These are phyloP conservation scores for Sarocladium brachiariae DNA, from an alignment of 2,329 filamentous ascomycete genomes.

Conservation along the genomic window DNA sequence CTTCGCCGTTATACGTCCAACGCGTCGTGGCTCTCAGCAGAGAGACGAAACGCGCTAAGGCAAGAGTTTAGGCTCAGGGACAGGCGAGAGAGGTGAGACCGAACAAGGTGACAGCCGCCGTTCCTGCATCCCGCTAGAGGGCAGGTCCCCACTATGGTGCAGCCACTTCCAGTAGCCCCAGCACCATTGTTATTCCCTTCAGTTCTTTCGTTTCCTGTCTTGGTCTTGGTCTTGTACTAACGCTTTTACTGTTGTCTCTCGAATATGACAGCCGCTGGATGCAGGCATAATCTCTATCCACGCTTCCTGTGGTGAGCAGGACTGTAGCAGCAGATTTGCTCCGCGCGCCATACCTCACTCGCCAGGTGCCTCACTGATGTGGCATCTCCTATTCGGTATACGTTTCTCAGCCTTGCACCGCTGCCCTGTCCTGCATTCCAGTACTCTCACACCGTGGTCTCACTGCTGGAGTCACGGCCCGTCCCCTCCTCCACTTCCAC, in stretches of 20 bases:
- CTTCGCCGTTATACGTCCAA: no score
- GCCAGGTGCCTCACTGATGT: no score
- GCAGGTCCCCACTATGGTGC: neutral
- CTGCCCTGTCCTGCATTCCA: no score
- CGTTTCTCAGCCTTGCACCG: neutral
- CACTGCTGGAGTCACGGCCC: slow-evolving; percentile 6
- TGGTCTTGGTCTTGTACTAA: neutral
- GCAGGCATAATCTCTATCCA: no score
- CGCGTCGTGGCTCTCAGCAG: neutral
- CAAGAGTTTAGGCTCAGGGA: slow-evolving; percentile 16
- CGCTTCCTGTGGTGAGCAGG: no score
- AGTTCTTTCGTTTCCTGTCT: neutral
- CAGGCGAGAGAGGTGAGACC: slow-evolving; percentile 13
- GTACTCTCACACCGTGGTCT: neutral
- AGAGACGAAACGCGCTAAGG: slow-evolving; percentile 8
- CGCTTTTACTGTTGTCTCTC: no score
- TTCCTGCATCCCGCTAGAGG: slow-evolving; percentile 21
- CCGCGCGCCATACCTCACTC: neutral
- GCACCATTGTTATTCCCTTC: neutral
- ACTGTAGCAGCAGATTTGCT: no score
- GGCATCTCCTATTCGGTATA: no score
- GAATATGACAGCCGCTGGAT: no score
- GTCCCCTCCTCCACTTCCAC: neutral
- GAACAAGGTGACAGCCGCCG: slow-evolving; percentile 15
- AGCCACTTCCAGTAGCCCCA: neutral